Evolutionary conservation across 1,284 basidiomycete species (phyloP).

Genomic region (Pholiota adiposa): DNA sequence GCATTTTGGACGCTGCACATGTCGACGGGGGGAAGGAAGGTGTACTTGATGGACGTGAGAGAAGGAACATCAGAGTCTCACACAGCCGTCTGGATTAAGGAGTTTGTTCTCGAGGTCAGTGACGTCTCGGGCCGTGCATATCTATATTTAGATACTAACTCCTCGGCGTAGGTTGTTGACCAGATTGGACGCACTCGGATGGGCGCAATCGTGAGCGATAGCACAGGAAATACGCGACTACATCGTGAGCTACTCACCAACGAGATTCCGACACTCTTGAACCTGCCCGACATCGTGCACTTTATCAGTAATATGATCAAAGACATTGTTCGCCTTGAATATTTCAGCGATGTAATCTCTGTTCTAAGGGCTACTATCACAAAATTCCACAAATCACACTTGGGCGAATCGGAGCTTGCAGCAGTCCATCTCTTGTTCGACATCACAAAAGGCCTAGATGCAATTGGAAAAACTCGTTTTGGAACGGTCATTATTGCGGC

Average conservation of each 20-base stretch:
- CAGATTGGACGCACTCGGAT: constrained; percentile 28
- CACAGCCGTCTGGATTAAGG: constrained; percentile 11
- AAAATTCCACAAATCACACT: constrained; percentile 31
- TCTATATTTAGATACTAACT: constrained; percentile 6
- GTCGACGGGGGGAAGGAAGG: neutral
- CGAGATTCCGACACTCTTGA: constrained; percentile 28
- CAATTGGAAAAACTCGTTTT: constrained; percentile 36
- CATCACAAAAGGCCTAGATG: constrained; percentile 29
- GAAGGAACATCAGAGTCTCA: constrained; percentile 7
- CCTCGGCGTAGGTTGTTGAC: constrained; percentile 26
- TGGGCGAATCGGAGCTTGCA: constrained; percentile 24
- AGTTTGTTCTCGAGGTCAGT: constrained; percentile 18
- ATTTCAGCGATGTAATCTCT: constrained; percentile 27
- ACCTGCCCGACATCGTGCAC: constrained; percentile 36
- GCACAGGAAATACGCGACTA: constrained; percentile 36
- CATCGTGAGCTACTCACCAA: constrained; percentile 23
- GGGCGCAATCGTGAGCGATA: constrained; percentile 31
- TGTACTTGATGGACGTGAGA: constrained; percentile 8
- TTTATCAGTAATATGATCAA: constrained; percentile 32
- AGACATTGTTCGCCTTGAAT: constrained; percentile 32
- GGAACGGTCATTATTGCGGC: constrained; percentile 25
- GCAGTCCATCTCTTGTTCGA: constrained; percentile 6
- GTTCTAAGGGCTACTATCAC: constrained; percentile 21
- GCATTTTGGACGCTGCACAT: neutral
- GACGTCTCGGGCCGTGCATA: neutral